These are phyloP conservation scores for Cicer arietinum DNA, from an alignment of 306 rosid species.

Conservation along the genomic window DNA sequence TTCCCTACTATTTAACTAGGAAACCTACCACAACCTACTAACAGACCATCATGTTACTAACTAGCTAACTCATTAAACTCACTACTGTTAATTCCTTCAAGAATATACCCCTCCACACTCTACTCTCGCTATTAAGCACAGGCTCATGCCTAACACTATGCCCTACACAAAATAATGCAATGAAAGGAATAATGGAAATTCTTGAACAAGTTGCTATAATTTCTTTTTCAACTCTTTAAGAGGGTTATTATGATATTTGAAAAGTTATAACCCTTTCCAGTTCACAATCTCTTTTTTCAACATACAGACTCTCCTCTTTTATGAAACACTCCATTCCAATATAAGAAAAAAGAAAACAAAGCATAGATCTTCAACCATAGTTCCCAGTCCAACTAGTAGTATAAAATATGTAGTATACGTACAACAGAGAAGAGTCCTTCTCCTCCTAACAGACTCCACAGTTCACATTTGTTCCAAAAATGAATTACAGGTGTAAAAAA, in stretches of 20 bases:
- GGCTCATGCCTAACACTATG: no score
- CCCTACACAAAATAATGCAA: no score
- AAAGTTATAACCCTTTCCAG: no score
- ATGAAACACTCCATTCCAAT: constrained; percentile 20
- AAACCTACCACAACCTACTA: no score
- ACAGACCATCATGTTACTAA: no score
- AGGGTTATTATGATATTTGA: not conserved
- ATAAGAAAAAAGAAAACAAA: constrained; percentile 19
- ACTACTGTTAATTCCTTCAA: no score
- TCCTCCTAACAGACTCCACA: constrained; percentile 14
- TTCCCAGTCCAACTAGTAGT: constrained; percentile 21
- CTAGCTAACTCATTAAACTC: no score
- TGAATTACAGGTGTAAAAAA: not conserved
- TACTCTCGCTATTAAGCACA: no score
- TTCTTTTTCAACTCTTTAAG: constrained; percentile 6
- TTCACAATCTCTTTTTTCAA: not conserved
- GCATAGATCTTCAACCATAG: not conserved
- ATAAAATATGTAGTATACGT: constrained; percentile 19
- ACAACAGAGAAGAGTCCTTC: constrained; percentile 6
- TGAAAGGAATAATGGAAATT: not conserved
- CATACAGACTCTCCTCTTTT: not conserved
- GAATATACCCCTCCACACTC: no score
- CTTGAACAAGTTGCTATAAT: constrained; percentile 4
- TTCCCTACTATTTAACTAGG: no score
- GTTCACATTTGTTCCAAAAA: not conserved